Base-by-base conservation (phyloP, 2,329 filamentous ascomycete genomes). In the Pseudogymnoascus sp. region DNA sequence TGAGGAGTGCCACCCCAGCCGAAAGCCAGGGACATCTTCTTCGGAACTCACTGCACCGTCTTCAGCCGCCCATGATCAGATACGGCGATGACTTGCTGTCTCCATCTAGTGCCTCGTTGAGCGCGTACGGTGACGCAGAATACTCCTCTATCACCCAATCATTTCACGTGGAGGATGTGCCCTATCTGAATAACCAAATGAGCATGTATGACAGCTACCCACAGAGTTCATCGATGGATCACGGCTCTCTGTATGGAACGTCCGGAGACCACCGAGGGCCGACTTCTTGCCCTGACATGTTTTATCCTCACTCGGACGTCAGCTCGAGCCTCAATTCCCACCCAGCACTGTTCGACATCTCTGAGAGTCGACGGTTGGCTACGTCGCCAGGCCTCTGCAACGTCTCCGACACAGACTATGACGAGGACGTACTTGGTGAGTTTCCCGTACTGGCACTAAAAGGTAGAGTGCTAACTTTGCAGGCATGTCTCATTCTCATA, bases 301-400 rank as follows among this genome's bases (percentile, higher is more conserved):
- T 82, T 66, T 87, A 86, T 68, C 78, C 82, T n/a, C 79, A 81
- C 6, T 86, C 84, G 3, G 84, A 87, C 69, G 80, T 80, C 62
- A 80, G 82, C 71, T 86, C 84, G 40, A 86, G 82, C 71, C 79
- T 87, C 63, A 79, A 81, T 67, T 85, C 84, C 28, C 84, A 86
- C 68, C 78, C 81, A 67, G 84, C 86, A 66, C 77, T 77, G 64
- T 84, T 84, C 71, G 84, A 86, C 60, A 66, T 71, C 18, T 60
- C 67, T 11, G 70, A 77, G 38, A 63, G 63, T 38, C 71, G 67
- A 61, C 71, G 69, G 59, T 67, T 70, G 60, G 70, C 69, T 60
- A 62, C 65, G 5, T 72, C 71, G 49, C 70, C 72, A 18, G 64
- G 46, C 9, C 36, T 43, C 8, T 56, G 62, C 31, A 64, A 64